Evolutionary conservation across 306 rosid species (phyloP).

Genomic region (Aeschynomene evenia): DNA sequence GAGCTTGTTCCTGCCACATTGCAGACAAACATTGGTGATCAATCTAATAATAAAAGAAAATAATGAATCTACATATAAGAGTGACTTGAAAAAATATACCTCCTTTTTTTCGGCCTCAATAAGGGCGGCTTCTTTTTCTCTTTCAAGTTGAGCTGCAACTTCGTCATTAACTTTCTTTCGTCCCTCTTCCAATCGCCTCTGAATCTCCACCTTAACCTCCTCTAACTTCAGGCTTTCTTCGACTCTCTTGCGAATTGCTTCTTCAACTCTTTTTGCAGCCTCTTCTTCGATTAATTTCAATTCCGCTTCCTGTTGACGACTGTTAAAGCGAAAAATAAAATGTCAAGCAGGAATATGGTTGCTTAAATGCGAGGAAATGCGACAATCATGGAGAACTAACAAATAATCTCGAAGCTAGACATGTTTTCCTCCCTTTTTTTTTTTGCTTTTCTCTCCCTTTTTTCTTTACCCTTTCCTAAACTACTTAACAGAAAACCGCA

Average conservation of each 20-base stretch:
- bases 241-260: constrained; percentile 64
- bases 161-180: constrained; percentile 57
- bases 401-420: constrained; percentile 29
- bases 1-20: constrained; percentile 86
- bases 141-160: constrained; percentile 71
- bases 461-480: constrained; percentile 32
- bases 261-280: constrained; percentile 73
- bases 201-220: constrained; percentile 57
- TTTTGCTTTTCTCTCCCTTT: constrained; percentile 14
- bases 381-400: constrained; percentile 31
- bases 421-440: constrained; percentile 26
- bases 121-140: constrained; percentile 71
- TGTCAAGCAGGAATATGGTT: constrained; percentile 52
- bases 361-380: constrained; percentile 25
- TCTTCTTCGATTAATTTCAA: constrained; percentile 70
- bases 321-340: constrained; percentile 37
- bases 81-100: constrained; percentile 41
- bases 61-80: constrained; percentile 4
- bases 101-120: constrained; percentile 70
- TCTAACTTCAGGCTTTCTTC: constrained; percentile 67
- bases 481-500: constrained; percentile 46
- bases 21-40: too few relatives aligned
- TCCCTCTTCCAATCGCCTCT: constrained; percentile 73
- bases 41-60: too few relatives aligned
- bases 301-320: constrained; percentile 81